phyloP scores from a whole-genome alignment of 768 basidiomycete species.

The Trametes coccinea region DNA sequence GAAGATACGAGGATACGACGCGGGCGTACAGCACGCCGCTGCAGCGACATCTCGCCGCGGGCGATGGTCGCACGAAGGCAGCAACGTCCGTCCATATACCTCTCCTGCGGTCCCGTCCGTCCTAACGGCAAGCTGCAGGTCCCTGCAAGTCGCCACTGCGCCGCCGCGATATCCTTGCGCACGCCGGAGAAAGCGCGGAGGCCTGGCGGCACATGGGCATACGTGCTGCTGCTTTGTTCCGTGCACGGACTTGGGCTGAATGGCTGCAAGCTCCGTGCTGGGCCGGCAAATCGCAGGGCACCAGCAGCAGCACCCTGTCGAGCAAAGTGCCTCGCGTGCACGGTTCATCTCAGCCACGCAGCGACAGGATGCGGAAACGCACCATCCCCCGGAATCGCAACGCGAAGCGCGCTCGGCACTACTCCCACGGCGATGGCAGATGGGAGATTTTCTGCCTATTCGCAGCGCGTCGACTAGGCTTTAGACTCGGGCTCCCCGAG shows the following conservation, averaged over 20 bases:
- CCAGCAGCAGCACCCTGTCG: background rate
- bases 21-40: too few species aligned
- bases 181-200: conserved; percentile 13
- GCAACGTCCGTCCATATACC: too few species aligned
- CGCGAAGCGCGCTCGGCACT: background rate
- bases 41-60: too few species aligned
- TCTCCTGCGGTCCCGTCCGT: too few species aligned
- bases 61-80: too few species aligned
- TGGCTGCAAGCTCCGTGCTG: background rate
- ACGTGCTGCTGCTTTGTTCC: background rate
- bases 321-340: too few species aligned
- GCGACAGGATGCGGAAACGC: background rate
- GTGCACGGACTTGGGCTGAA: too few species aligned
- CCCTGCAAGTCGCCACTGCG: background rate
- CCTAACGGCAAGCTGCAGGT: too few species aligned
- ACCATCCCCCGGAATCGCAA: background rate
- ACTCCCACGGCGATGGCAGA: background rate
- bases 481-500: conserved; percentile 8
- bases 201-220: background rate
- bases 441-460: conserved; percentile 6
- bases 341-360: background rate
- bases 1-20: too few species aligned
- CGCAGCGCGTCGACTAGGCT: conserved; percentile 6
- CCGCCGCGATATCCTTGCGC: background rate
- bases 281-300: too few species aligned